Conservation (phyloP, 495 filamentous ascomycete genomes). For the Hypoxylon cercidicola region DNA sequence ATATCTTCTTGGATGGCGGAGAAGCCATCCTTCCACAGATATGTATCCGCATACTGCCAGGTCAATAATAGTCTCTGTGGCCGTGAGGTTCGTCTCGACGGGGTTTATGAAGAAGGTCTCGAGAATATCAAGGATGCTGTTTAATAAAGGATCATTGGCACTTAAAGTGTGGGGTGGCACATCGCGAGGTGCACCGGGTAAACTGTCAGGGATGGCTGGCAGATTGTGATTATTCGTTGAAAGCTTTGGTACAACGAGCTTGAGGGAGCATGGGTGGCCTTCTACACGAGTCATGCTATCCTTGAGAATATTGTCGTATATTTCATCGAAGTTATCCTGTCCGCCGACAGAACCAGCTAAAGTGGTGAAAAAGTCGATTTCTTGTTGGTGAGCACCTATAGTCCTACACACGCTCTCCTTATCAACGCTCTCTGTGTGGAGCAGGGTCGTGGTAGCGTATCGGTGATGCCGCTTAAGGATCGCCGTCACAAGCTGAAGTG, state of each 20-base stretch:
- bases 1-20: slow-evolving; percentile 74
- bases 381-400: slow-evolving; percentile 80
- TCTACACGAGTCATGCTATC: slow-evolving; percentile 84
- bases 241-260: slow-evolving; percentile 64
- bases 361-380: slow-evolving; percentile 77
- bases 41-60: slow-evolving; percentile 85
- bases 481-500: slow-evolving; percentile 83
- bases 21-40: slow-evolving; percentile 88
- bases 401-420: slow-evolving; percentile 67
- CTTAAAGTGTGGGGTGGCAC: slow-evolving; percentile 69
- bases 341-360: slow-evolving; percentile 78
- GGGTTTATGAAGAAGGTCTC: slow-evolving; percentile 87
- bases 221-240: slow-evolving; percentile 62
- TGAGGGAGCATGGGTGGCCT: slow-evolving; percentile 76
- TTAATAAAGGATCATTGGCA: slow-evolving; percentile 80
- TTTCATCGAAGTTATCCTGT: slow-evolving; percentile 76
- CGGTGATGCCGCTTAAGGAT: slow-evolving; percentile 88
- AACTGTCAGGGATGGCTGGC: slow-evolving; percentile 58
- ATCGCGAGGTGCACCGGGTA: slow-evolving; percentile 64
- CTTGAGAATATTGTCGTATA: slow-evolving; percentile 83
- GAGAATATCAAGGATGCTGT: slow-evolving; percentile 73
- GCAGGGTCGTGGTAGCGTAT: slow-evolving; percentile 80
- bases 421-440: slow-evolving; percentile 69
- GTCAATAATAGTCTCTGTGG: slow-evolving; percentile 85
- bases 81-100: slow-evolving; percentile 85